These are phyloP conservation scores for Neurospora sp. DNA, from an alignment of 2,329 filamentous ascomycete genomes.

Conservation along the genomic window DNA sequence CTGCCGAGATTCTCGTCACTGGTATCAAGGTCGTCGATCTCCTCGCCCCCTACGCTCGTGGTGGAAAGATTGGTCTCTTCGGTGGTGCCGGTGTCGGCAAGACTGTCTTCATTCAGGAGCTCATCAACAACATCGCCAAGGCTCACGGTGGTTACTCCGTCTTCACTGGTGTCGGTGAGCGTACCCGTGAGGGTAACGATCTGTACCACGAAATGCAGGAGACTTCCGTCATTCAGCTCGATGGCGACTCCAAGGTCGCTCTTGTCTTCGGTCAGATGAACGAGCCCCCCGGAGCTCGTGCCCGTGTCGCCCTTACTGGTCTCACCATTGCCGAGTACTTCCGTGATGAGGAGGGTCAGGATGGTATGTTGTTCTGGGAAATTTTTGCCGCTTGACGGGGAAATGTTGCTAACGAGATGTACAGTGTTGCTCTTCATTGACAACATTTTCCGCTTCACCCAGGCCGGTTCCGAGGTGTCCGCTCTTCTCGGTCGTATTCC, in stretches of 20 bases:
- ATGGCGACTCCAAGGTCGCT: constrained; percentile 98
- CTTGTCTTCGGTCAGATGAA: constrained; percentile 99
- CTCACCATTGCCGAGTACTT: constrained; percentile 73
- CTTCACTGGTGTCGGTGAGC: constrained; percentile 99
- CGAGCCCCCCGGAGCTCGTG: constrained; percentile 98
- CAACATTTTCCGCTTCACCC: constrained; percentile 99
- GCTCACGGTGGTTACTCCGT: constrained; percentile 99
- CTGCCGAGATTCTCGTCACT: constrained; percentile 92
- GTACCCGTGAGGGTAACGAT: constrained; percentile 99
- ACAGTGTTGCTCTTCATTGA: constrained; percentile 97
- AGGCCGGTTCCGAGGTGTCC: constrained; percentile 99
- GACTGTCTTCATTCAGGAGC: constrained; percentile 99
- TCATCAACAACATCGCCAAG: constrained; percentile 99
- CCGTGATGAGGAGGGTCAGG: constrained; percentile 66
- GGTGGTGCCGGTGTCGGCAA: constrained; percentile 99
- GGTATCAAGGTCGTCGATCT: constrained; percentile 99
- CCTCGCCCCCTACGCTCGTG: constrained; percentile 97
- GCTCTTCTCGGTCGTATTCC: constrained; percentile 98
- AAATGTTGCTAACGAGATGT: constrained; percentile 17
- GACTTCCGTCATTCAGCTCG: constrained; percentile 97
- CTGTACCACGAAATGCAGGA: constrained; percentile 99
- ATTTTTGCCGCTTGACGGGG: not conserved
- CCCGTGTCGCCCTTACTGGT: constrained; percentile 97
- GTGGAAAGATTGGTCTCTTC: constrained; percentile 99
- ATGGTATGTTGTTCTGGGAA: constrained; percentile 47